A percentile compares a stretch with the other conserved stretches of the same genome.
Conservation (phyloP, 2,329 filamentous ascomycete genomes). For the Fusarium nisikadoi region DNA sequence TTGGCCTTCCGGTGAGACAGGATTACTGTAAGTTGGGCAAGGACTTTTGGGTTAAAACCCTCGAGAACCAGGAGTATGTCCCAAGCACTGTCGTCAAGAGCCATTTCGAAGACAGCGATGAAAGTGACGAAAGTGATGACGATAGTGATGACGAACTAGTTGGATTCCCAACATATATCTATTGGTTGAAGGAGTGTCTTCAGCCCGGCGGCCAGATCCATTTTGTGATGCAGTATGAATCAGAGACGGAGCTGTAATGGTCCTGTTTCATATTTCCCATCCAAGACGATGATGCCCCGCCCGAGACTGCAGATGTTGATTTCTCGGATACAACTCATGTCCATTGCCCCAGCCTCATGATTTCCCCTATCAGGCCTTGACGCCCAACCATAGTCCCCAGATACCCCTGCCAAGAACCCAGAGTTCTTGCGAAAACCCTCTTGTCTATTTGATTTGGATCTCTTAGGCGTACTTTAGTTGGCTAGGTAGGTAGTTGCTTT, state of each 20-base stretch:
- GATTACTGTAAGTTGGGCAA: neutral
- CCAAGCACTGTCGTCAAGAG: neutral
- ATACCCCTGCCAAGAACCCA: neutral
- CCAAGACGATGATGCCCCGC: neutral
- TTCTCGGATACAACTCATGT: neutral
- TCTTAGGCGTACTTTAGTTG: neutral
- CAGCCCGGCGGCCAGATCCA: constrained; percentile 22
- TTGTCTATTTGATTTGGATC: neutral
- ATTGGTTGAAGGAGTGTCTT: constrained; percentile 15
- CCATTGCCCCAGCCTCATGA: neutral
- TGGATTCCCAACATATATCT: neutral
- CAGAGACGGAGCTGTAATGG: neutral
- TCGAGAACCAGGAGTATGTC: constrained; percentile 1
- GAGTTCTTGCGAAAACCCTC: neutral
- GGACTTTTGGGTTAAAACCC: neutral
- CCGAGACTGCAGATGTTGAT: neutral
- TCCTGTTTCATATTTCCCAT: neutral
- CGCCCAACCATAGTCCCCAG: neutral
- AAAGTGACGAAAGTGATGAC: neutral
- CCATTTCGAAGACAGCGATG: neutral
- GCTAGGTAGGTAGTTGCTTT: neutral
- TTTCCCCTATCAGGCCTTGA: neutral
- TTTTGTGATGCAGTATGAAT: neutral
- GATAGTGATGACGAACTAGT: neutral
- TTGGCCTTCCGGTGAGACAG: neutral